Evolutionary conservation across 352 stramenopile species (phyloP).

Genomic region (Bremia lactucae): DNA sequence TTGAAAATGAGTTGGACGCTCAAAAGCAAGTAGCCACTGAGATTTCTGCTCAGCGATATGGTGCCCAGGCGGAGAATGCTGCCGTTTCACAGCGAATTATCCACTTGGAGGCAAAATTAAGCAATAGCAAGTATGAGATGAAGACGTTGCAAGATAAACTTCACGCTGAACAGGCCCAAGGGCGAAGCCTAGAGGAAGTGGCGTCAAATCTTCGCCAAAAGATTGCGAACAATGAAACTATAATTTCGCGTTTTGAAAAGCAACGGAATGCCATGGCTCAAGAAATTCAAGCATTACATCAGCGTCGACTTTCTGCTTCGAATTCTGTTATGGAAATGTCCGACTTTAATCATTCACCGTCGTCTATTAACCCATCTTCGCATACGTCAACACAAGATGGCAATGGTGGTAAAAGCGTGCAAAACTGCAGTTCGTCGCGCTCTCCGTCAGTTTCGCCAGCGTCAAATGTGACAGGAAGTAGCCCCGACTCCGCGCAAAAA

Average conservation of each 20-base stretch:
- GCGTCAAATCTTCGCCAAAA: conserved; percentile 55
- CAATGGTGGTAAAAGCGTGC: neutral
- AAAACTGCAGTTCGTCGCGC: conserved; percentile 7
- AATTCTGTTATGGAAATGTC: conserved; percentile 52
- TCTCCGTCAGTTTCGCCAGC: conserved; percentile 11
- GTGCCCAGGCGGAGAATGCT: conserved; percentile 61
- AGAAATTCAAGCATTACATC: conserved; percentile 53
- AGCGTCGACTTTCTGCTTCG: conserved; percentile 27
- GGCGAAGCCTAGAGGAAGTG: conserved; percentile 52
- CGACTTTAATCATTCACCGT: conserved; percentile 37
- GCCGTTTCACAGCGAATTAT: conserved; percentile 65
- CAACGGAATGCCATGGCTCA: conserved; percentile 66
- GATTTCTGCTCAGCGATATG: conserved; percentile 70
- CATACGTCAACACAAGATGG: conserved; percentile 1
- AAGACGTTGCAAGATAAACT: conserved; percentile 57
- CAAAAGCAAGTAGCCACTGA: conserved; percentile 66
- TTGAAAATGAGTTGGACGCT: conserved; percentile 37
- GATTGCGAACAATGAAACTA: conserved; percentile 44
- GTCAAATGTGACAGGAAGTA: conserved; percentile 16
- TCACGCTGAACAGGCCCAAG: conserved; percentile 35
- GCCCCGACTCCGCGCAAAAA: conserved; percentile 19
- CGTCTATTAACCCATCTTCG: conserved; percentile 8
- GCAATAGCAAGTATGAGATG: conserved; percentile 52
- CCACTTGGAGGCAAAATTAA: conserved; percentile 66
- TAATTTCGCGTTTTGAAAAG: conserved; percentile 55